Evolutionary conservation across 306 rosid genomes (phyloP).

Genomic region (Morella rubra): DNA sequence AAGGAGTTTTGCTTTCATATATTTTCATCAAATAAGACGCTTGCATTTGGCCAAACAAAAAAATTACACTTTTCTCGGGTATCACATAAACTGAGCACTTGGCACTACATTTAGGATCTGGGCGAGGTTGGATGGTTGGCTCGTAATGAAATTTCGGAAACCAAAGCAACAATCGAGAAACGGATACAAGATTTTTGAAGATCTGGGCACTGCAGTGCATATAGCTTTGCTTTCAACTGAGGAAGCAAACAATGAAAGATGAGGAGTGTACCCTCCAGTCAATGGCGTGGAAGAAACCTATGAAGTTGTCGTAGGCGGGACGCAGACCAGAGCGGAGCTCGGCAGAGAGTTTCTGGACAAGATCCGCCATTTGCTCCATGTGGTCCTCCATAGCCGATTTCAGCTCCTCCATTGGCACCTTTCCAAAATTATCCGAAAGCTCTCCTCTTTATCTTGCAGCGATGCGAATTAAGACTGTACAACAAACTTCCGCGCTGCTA

Average conservation of each 20-base stretch:
- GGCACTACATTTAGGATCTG: background rate
- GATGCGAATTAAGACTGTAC: too few relatives aligned
- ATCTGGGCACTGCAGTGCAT: constrained; percentile 1
- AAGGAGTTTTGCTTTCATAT: background rate
- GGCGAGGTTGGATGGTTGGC: background rate
- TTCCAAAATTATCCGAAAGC: background rate
- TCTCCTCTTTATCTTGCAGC: background rate
- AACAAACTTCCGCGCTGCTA: too few relatives aligned
- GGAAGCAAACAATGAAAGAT: background rate
- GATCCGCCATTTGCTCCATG: constrained; percentile 71
- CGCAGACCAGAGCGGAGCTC: constrained; percentile 70
- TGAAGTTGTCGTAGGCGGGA: constrained; percentile 73
- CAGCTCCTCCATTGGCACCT: constrained; percentile 56
- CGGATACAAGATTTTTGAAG: background rate
- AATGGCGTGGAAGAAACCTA: constrained; percentile 88
- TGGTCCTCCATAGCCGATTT: constrained; percentile 76
- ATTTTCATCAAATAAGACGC: background rate
- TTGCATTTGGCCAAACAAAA: background rate
- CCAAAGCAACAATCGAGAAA: background rate
- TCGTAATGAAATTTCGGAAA: background rate
- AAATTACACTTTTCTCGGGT: background rate
- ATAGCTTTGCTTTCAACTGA: background rate
- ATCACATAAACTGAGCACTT: background rate
- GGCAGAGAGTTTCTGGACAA: constrained; percentile 64
- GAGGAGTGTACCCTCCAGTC: constrained; percentile 68